Conservation (phyloP, 257 asterid species). For the Forsythia viridissima region DNA sequence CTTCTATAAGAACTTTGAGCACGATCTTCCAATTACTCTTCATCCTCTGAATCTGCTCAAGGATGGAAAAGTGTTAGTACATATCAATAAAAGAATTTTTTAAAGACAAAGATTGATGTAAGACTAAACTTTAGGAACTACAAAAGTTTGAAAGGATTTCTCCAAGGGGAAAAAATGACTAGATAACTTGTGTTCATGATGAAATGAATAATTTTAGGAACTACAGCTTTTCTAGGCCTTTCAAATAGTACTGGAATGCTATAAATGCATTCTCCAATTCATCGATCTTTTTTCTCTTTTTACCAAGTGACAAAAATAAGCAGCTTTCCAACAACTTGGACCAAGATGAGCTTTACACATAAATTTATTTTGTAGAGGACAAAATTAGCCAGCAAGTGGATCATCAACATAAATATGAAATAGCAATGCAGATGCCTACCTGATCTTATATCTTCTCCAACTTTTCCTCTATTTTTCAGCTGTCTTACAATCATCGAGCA, state of each 20-base stretch:
- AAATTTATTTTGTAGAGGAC: too few species aligned
- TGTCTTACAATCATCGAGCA: constrained; percentile 77
- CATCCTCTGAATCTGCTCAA: background rate
- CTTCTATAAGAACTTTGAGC: background rate
- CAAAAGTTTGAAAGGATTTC: background rate
- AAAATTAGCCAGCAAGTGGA: background rate
- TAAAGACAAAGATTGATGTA: background rate
- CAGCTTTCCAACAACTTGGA: background rate
- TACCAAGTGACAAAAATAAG: background rate
- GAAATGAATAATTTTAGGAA: background rate
- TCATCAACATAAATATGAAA: background rate
- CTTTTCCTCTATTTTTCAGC: constrained; percentile 81
- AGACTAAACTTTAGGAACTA: background rate
- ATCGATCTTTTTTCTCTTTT: background rate
- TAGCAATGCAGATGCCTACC: constrained; percentile 39
- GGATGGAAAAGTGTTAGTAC: background rate
- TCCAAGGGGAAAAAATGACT: background rate
- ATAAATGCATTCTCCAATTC: too few species aligned
- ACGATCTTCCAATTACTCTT: background rate
- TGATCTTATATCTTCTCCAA: constrained; percentile 97
- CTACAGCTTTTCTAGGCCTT: too few species aligned
- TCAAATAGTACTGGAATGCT: too few species aligned
- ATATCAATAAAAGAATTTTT: background rate
- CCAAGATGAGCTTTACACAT: too few species aligned
- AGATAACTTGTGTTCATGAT: background rate